Conservation (phyloP, 108 stramenopile genomes). For the Fragilariopsis cylindrus region DNA sequence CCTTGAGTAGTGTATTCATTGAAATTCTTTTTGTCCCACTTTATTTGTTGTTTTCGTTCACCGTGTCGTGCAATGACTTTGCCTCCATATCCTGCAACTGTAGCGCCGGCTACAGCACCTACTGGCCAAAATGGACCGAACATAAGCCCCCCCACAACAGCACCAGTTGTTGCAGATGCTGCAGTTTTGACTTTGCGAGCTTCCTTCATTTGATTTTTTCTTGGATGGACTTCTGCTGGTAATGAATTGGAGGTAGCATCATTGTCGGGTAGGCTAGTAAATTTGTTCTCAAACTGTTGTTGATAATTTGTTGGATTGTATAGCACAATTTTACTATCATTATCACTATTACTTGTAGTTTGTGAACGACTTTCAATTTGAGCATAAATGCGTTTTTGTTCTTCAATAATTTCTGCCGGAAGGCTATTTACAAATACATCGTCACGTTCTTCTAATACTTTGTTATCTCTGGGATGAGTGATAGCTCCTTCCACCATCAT, state of each 20-base stretch:
- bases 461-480: too few species aligned
- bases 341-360: background rate
- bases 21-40: too few species aligned
- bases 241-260: background rate
- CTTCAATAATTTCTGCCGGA: background rate
- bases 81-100: too few species aligned
- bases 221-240: conserved; percentile 19
- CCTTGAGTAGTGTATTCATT: too few species aligned
- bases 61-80: too few species aligned
- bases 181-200: conserved; percentile 24
- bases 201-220: conserved; percentile 26
- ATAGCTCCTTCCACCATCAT: too few species aligned
- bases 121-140: conserved; percentile 9
- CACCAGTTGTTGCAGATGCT: conserved; percentile 22
- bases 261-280: too few species aligned
- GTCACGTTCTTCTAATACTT: background rate
- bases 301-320: background rate
- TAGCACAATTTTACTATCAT: background rate
- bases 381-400: background rate
- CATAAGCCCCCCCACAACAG: conserved; percentile 18
- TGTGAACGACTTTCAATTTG: background rate
- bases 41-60: too few species aligned
- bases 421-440: background rate
- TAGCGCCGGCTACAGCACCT: too few species aligned
- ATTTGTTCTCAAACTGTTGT: background rate